Evolutionary conservation across 345 rosid genomes (phyloP).

Genomic region (Corchorus capsularis): DNA sequence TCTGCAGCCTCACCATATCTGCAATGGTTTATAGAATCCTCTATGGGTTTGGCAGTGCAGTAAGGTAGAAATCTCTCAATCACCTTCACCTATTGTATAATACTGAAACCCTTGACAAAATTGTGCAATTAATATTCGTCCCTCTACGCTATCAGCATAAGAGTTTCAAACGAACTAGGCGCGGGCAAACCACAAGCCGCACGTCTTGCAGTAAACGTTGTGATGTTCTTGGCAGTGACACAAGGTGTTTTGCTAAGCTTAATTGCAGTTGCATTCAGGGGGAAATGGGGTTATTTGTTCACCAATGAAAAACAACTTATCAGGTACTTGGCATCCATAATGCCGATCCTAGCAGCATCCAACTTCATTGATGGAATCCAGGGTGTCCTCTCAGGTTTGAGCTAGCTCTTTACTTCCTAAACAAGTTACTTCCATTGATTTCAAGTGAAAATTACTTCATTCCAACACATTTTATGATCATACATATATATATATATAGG

Average conservation of each 20-base stretch:
- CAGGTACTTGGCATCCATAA: constrained; percentile 27
- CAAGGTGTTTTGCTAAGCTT: constrained; percentile 28
- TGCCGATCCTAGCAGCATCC: constrained; percentile 39
- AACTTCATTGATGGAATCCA: constrained; percentile 50
- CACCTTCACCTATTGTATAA: too few relatives aligned
- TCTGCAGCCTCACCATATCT: constrained; percentile 38
- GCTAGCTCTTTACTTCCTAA: not conserved
- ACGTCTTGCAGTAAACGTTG: constrained; percentile 23
- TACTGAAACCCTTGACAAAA: too few relatives aligned
- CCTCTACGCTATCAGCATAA: constrained; percentile 25
- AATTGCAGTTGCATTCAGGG: constrained; percentile 12
- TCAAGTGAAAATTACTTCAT: too few relatives aligned
- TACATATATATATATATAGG: constrained; percentile 23
- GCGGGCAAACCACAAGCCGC: constrained; percentile 32
- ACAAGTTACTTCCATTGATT: not conserved
- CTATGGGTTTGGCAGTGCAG: constrained; percentile 38
- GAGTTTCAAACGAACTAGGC: constrained; percentile 43
- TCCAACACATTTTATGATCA: not conserved
- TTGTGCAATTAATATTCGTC: not conserved
- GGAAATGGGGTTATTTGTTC: constrained; percentile 32
- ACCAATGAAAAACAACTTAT: constrained; percentile 27
- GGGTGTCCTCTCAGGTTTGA: constrained; percentile 37
- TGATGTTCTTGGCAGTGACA: constrained; percentile 22
- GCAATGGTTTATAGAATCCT: constrained; percentile 37
- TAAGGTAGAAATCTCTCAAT: constrained; percentile 26